Base-by-base conservation (phyloP, 345 rosid species). In the Citrus unshiu region DNA sequence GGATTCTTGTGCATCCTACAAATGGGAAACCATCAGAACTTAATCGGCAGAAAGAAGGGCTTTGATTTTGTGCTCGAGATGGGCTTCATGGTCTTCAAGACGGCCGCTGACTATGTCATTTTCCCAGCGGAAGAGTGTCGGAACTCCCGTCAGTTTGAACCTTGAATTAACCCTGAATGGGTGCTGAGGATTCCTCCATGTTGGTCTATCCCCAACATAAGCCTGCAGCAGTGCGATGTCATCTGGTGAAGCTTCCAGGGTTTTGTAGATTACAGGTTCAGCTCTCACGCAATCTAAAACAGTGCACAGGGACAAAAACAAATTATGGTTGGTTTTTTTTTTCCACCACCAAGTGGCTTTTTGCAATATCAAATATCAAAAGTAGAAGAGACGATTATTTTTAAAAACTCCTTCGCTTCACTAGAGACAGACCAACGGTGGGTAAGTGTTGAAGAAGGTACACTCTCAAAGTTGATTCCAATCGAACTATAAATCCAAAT, bases 281-380 rank as follows among this genome's bases (percentile, higher is more conserved):
- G 99, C 97, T 87, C 98, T 88, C 80, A 95, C 96, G 77, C 98
- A 93, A 22, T 93, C 98, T 95, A 82, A 74, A 37, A 68, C n/a
- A 35, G 0, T n/a, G 39, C 24, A 51, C 18, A 64, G 10, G 68
- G 68, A 32, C 0, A 19, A 61, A 74, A 12, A 29, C n/a, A 7
- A 27, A 40, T 27, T 4, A 59, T 16, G 8, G 25, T n/a, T 63
- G 5, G 14, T 4, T 14, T 24, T 1, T 34, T 54, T 34, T 4
- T 34, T 5, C 29, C 27, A 56, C 64, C 32, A 32, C 19, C 49
- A 72, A 72, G 7, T 56, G 19, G 30, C 54, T 3, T n/a, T 22
- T 39, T 39, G 35, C 70, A 66, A 7, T 6, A 16, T 39, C 69
- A 68, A 22, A 43, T 3, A 43, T 43, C 16, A 43, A 43, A 43